These are phyloP conservation scores for Capsicum pubescens DNA, from an alignment of 257 asterid genomes.

Conservation along the genomic window DNA sequence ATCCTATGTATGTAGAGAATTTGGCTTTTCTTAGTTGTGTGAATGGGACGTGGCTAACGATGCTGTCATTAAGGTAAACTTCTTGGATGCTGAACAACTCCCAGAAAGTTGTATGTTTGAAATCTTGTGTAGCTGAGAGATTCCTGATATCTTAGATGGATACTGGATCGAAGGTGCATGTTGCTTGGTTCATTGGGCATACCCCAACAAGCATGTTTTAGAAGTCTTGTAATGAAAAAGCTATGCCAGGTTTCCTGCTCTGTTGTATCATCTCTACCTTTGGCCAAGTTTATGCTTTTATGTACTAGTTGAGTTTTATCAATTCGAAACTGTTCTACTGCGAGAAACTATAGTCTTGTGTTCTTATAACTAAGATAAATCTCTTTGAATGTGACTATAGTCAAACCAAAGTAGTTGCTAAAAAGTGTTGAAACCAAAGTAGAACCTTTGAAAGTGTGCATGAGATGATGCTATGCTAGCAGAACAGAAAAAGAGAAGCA, in stretches of 20 bases:
- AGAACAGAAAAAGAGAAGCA: neutral
- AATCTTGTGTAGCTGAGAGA: slow-evolving; percentile 18
- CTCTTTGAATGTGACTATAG: neutral
- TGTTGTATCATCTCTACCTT: neutral
- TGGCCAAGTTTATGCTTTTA: neutral
- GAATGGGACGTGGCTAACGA: neutral
- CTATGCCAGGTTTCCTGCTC: neutral
- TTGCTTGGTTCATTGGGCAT: neutral
- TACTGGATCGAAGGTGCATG: slow-evolving; percentile 14
- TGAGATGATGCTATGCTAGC: neutral
- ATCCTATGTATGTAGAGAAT: slow-evolving; percentile 23
- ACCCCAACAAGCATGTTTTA: neutral
- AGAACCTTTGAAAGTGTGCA: neutral
- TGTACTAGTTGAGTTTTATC: neutral
- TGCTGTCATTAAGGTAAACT: neutral
- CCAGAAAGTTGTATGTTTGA: slow-evolving; percentile 2
- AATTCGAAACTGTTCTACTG: neutral
- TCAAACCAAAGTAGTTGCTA: neutral
- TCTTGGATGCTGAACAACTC: slow-evolving; percentile 25
- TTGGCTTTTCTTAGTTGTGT: neutral
- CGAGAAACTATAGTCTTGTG: neutral
- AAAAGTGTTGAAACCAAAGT: neutral
- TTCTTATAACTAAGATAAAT: neutral
- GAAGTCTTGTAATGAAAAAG: neutral
- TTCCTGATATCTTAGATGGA: neutral